These are phyloP conservation scores for Fusarium palustre DNA, from an alignment of 2,329 filamentous ascomycete species.

Conservation along the genomic window DNA sequence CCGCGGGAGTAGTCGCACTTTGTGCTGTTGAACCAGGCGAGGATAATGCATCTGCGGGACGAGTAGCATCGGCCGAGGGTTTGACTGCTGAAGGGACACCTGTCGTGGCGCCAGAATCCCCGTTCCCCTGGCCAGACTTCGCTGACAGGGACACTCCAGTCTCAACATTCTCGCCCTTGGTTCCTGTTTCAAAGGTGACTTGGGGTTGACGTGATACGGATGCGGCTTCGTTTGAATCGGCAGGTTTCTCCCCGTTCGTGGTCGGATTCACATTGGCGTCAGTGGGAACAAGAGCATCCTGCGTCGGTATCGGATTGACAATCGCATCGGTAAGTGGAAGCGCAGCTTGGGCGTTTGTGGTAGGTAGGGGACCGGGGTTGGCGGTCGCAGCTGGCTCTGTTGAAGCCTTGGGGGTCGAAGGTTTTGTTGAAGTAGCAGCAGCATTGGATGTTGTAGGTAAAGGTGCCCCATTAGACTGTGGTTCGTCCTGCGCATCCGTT, in stretches of 20 bases:
- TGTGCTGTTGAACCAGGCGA: conserved; percentile 76
- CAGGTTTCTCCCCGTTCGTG: neutral
- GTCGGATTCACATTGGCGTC: conserved; percentile 5
- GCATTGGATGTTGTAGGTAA: conserved; percentile 25
- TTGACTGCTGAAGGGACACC: conserved; percentile 48
- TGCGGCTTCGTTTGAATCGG: neutral
- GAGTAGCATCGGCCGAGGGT: conserved; percentile 52
- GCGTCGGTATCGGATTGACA: conserved; percentile 26
- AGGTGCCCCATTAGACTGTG: conserved; percentile 22
- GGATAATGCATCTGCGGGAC: conserved; percentile 60
- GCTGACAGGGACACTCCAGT: neutral
- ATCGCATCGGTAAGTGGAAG: conserved; percentile 13
- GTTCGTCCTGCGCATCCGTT: conserved; percentile 22
- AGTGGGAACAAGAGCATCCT: conserved; percentile 15
- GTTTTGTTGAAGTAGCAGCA: conserved; percentile 19
- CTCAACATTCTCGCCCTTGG: conserved; percentile 43
- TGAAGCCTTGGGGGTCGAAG: conserved; percentile 22
- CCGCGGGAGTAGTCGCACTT: conserved; percentile 78
- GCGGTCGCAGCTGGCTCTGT: conserved; percentile 20
- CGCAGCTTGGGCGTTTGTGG: neutral
- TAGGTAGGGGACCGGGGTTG: neutral
- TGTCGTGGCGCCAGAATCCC: conserved; percentile 4
- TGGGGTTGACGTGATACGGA: conserved; percentile 42
- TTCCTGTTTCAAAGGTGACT: conserved; percentile 50
- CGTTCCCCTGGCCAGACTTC: conserved; percentile 21